phyloP scores from a whole-genome alignment of 73 alveolate species.

The Blepharisma stoltei region DNA sequence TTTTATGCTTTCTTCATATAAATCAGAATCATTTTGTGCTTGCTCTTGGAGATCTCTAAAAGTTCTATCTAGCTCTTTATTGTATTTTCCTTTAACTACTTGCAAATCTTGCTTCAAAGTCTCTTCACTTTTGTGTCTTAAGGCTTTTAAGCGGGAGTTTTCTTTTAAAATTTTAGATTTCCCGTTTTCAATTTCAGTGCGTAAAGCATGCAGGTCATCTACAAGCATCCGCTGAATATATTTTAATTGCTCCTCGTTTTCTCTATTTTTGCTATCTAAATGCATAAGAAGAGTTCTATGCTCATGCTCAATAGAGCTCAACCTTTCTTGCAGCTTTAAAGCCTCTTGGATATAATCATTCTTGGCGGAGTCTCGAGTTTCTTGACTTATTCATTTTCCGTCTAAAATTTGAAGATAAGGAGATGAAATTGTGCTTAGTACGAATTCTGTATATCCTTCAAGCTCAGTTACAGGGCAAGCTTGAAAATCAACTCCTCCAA shows the following conservation, averaged over 20 bases:
- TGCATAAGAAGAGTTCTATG: conserved; percentile 47
- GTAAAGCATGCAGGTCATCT: conserved; percentile 49
- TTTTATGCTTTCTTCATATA: conserved; percentile 35
- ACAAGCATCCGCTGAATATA: conserved; percentile 45
- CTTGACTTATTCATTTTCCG: conserved; percentile 32
- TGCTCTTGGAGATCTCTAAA: conserved; percentile 30
- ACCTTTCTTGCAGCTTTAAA: conserved; percentile 46
- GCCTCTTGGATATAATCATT: conserved; percentile 52
- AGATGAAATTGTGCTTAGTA: conserved; percentile 43
- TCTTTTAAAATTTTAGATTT: conserved; percentile 45
- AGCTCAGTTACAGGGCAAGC: conserved; percentile 54
- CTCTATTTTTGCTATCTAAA: conserved; percentile 56
- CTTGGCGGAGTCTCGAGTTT: conserved; percentile 40
- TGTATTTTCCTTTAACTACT: conserved; percentile 34
- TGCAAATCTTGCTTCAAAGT: conserved; percentile 35
- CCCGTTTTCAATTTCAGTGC: conserved; percentile 64
- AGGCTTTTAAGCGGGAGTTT: conserved; percentile 37
- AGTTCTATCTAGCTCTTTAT: conserved; percentile 33
- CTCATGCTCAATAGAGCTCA: conserved; percentile 55
- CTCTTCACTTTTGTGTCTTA: conserved; percentile 47
- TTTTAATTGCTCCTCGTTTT: conserved; percentile 60
- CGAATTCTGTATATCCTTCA: conserved; percentile 50
- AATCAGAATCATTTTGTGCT: neutral
- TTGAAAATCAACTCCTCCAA: conserved; percentile 45
- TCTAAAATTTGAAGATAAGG: conserved; percentile 50